Evolutionary conservation across 371 early-diverging fungal genomes (phyloP), one percentile per base, ranked within the genome.

Genomic region (Apophysomyces variabilis): DNA sequence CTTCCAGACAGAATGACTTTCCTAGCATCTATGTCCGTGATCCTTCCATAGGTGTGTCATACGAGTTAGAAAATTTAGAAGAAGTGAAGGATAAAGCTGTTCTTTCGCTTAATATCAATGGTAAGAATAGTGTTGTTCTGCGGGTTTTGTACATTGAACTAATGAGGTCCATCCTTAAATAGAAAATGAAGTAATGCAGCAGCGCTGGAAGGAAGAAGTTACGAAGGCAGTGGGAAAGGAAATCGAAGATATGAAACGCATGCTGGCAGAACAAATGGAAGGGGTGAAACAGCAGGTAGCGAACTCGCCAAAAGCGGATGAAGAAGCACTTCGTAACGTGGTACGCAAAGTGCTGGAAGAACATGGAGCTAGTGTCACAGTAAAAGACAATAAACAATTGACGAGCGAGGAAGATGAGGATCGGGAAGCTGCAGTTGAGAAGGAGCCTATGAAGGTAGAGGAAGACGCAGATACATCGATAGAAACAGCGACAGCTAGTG

Each of bases 21-120:
- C 87, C 89, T 1, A 85, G 71, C 45, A 86, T 92, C 35, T 91
- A 93, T 64, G 87, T 93, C 38, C 83, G 83, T 37, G 92, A 92
- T 62, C 79, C 88, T 1, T 62, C 77, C 5, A 65, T 82, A 5
- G 78, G 79, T 39, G 80, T 91, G 14, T 84, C 85, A 9, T 92
- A 93, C 64, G 91, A 92, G 62, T 81, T 93, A 12, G 89, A 88
- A 57, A 84, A 91, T 62, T 64, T 90, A 26, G 44, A 62, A 5
- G 91, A 93, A 63, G 89, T 93, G 14, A 74, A 68, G 35, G 67
- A 88, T 37, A 85, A 85, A 8, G 79, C 90, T 5, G 84, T 92
- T 21, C 69, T 90, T 26, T 85, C 88, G 8, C 74, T 93, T 9
- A 85, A 88, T 67, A 79, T 90, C n/a, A 73, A 85, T 73, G 85